Percentiles rank a stretch among this genome's conserved stretches.
phyloP scores from a whole-genome alignment of 2,329 filamentous ascomycete genomes.

The Pestalotiopsis sp. region DNA sequence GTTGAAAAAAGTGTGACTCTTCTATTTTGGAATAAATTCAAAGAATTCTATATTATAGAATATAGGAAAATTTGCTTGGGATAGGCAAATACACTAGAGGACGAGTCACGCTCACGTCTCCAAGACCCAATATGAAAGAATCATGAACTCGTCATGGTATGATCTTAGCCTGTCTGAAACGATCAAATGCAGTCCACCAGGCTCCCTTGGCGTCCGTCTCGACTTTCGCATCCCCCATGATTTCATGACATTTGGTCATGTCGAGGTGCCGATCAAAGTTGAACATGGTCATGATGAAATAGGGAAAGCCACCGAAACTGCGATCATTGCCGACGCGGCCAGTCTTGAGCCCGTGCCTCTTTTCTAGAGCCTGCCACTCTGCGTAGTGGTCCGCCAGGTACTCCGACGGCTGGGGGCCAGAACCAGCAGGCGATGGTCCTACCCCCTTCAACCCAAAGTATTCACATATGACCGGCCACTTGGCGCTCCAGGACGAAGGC shows the following conservation, averaged over 20 bases:
- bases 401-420: slow-evolving; percentile 12
- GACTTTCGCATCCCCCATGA: slow-evolving; percentile 32
- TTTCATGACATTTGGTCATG: slow-evolving; percentile 26
- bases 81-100: no score
- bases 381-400: slow-evolving; percentile 27
- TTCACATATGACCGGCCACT: slow-evolving; percentile 47
- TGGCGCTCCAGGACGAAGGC: slow-evolving; percentile 40
- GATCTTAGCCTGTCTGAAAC: slow-evolving; percentile 34
- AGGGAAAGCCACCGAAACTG: slow-evolving; percentile 30
- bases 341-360: slow-evolving; percentile 32
- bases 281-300: slow-evolving; percentile 37
- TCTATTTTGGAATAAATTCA: no score
- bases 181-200: slow-evolving; percentile 35
- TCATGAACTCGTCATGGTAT: slow-evolving; percentile 27
- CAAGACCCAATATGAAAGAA: background rate
- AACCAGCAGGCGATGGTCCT: background rate
- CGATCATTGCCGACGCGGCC: slow-evolving; percentile 34
- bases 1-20: no score
- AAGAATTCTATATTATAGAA: no score
- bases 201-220: slow-evolving; percentile 31
- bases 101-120: background rate
- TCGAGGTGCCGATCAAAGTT: slow-evolving; percentile 37
- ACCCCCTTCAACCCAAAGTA: slow-evolving; percentile 47
- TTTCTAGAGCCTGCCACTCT: slow-evolving; percentile 34
- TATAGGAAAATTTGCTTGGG: no score